Conservation (phyloP, 2,329 filamentous ascomycete species). For the Dactylellina drechsleri region DNA sequence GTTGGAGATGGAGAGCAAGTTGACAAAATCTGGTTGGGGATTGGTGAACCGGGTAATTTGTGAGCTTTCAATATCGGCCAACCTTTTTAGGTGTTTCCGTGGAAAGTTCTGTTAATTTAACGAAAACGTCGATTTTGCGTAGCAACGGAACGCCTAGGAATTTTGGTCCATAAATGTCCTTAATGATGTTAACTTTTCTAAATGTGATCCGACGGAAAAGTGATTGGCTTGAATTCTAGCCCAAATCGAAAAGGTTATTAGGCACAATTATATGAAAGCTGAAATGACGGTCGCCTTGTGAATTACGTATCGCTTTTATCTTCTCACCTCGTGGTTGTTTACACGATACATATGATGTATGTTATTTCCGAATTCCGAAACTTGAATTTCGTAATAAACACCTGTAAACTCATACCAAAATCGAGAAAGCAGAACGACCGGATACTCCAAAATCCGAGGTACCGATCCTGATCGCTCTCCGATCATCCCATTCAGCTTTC, state of each 20-base stretch:
- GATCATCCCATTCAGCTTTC: not conserved
- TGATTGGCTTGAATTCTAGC: not conserved
- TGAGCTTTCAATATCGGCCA: too few relatives aligned
- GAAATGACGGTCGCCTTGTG: not conserved
- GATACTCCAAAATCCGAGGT: not conserved
- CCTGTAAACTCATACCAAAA: too few relatives aligned
- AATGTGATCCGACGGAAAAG: not conserved
- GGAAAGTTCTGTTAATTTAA: not conserved
- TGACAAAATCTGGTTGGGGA: too few relatives aligned
- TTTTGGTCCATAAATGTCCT: not conserved
- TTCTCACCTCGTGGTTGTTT: not conserved
- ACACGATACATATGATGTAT: too few relatives aligned
- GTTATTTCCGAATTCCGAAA: too few relatives aligned
- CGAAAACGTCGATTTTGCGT: not conserved
- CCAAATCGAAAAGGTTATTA: not conserved
- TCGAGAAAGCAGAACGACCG: not conserved
- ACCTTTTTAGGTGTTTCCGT: not conserved
- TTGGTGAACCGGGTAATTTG: too few relatives aligned
- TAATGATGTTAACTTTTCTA: not conserved
- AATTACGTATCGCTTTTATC: not conserved
- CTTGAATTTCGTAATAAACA: too few relatives aligned
- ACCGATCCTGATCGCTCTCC: constrained; percentile 2
- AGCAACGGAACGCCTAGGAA: not conserved
- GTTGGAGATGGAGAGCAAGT: too few relatives aligned
- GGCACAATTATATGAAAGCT: not conserved